phyloP scores from a whole-genome alignment of 371 early-diverging fungal species.

The Mortierella sp. region DNA sequence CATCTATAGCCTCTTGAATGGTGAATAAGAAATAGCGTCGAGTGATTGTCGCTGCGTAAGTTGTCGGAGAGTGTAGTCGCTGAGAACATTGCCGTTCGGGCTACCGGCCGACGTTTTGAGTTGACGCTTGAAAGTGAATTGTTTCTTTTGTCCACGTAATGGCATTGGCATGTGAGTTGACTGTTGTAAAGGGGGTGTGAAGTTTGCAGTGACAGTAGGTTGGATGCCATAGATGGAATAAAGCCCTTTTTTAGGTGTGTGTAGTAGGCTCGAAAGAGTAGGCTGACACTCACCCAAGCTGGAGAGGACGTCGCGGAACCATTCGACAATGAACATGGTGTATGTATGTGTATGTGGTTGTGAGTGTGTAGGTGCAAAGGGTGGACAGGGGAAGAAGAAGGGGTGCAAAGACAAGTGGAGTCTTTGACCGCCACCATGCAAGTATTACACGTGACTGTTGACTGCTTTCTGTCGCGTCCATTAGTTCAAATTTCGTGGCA shows the following conservation, averaged over 20 bases:
- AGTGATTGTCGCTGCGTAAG: not conserved
- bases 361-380: not conserved
- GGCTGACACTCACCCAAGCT: conserved; percentile 76
- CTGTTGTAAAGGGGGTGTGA: not conserved
- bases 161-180: not conserved
- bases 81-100: not conserved
- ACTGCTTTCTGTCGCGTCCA: conserved; percentile 11
- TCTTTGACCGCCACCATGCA: not conserved
- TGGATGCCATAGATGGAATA: not conserved
- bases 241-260: not conserved
- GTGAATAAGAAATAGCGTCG: not conserved
- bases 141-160: not conserved
- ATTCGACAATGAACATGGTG: conserved; percentile 91
- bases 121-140: not conserved
- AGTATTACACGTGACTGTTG: not conserved
- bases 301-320: conserved; percentile 93
- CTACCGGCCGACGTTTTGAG: not conserved
- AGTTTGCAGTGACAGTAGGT: not conserved
- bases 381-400: conserved; percentile 4
- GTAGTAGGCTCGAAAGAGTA: not conserved
- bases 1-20: not conserved
- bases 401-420: not conserved
- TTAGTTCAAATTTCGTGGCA: not conserved
- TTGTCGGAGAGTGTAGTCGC: not conserved
- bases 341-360: not conserved